A percentile compares a stretch with the other conserved stretches of the same genome.
Conservation (phyloP, 108 stramenopile species). For the Epithemia pelagica region DNA sequence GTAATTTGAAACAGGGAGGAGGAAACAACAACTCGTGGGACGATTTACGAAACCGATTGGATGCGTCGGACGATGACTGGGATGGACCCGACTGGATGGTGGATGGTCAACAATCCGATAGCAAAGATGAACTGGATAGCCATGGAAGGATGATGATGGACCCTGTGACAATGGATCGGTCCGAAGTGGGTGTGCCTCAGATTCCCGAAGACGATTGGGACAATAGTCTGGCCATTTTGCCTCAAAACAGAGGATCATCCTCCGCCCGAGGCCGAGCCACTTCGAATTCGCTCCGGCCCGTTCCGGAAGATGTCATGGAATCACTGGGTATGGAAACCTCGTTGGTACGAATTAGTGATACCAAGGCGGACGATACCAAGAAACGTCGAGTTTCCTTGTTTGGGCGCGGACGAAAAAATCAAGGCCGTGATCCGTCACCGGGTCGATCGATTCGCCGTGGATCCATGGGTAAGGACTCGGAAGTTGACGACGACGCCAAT, state of each 20-base stretch:
- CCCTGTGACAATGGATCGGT: neutral
- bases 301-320: neutral
- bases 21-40: slow-evolving; percentile 2
- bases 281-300: neutral
- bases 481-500: neutral
- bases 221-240: slow-evolving; percentile 2
- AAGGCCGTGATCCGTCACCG: slow-evolving; percentile 1
- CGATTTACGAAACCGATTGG: neutral
- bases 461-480: neutral
- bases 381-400: neutral
- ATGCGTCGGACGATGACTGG: slow-evolving; percentile 1
- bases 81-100: neutral
- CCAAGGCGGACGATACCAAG: neutral
- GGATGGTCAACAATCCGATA: neutral
- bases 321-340: neutral
- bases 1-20: too few species aligned
- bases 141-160: neutral
- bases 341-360: neutral
- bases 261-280: neutral
- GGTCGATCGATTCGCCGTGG: slow-evolving; percentile 4
- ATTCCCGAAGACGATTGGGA: slow-evolving; percentile 1
- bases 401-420: neutral
- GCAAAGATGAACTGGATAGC: neutral
- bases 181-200: neutral
- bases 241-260: neutral